A percentile compares a stretch with the other conserved stretches of the same genome.
Conservation (phyloP, 495 filamentous ascomycete species). For the Penicillium coffeae region DNA sequence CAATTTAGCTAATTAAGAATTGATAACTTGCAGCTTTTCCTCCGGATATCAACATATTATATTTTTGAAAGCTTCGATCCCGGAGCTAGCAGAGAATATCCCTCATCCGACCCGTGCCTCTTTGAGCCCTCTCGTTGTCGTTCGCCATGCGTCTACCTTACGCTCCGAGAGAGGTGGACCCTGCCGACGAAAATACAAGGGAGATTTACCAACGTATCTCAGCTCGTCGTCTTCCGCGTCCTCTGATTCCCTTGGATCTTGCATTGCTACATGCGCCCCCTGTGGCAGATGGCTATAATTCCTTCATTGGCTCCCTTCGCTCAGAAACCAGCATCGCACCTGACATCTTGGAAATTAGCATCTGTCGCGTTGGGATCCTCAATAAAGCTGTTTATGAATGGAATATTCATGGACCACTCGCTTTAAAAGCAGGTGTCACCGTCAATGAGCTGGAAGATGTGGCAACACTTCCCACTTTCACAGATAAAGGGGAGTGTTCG, state of each 20-base stretch:
- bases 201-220: neutral
- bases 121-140: too few species aligned
- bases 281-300: constrained; percentile 1
- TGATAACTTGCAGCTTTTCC: too few species aligned
- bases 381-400: constrained; percentile 69
- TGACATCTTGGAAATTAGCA: neutral
- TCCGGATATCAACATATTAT: too few species aligned
- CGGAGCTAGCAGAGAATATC: too few species aligned
- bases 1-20: too few species aligned
- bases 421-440: constrained; percentile 14
- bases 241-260: neutral
- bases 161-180: neutral
- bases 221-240: neutral
- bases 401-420: constrained; percentile 62
- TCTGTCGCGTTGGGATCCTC: constrained; percentile 54
- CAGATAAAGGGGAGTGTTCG: constrained; percentile 16
- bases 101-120: too few species aligned
- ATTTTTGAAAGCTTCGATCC: too few species aligned
- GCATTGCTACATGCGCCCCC: neutral
- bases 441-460: constrained; percentile 32
- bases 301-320: constrained; percentile 1
- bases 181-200: neutral
- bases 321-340: neutral
- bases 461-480: constrained; percentile 21
- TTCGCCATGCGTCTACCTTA: neutral